Evolutionary conservation across 2,329 filamentous ascomycete genomes (phyloP), one percentile per base, ranked within the genome.

Genomic region (Chaetomiaceae sp.): DNA sequence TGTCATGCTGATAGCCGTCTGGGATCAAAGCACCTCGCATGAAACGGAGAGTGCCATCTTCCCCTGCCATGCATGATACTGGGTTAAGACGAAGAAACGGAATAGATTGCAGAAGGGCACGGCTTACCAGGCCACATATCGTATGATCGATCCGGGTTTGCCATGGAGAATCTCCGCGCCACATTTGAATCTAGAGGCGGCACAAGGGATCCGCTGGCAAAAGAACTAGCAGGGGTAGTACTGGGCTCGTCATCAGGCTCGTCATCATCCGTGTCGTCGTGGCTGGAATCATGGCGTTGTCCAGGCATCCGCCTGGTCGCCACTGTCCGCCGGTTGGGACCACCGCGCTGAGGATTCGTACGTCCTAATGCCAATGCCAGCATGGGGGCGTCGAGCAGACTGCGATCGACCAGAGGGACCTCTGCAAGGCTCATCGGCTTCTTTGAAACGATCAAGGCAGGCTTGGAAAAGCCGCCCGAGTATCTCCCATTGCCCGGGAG

Each of bases 1-100:
- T 37, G 34, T 58, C 51, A 1, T 42, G 38, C 20, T 44, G 41
- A 39, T 59, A 60, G 2, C 44, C 40, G 2, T 53, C 51, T 6
- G 58, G 58, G 16, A 60, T n/a, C n/a, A 60, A 16, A 7, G 43
- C 51, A 3, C 55, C n/a, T n/a, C n/a, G n/a, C n/a, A n/a, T n/a
- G n/a, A n/a, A n/a, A n/a, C n/a, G n/a, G n/a, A n/a, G n/a, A n/a
- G n/a, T n/a, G n/a, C n/a, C n/a, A n/a, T n/a, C n/a, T n/a, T n/a
- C n/a, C n/a, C n/a, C n/a, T n/a, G n/a, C n/a, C n/a, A n/a, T n/a
- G n/a, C n/a, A n/a, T n/a, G n/a, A n/a, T n/a, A n/a, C n/a, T n/a
- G n/a, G n/a, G n/a, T n/a, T n/a, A n/a, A n/a, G n/a, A n/a, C n/a
- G n/a, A n/a, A n/a, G n/a, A n/a, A n/a, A n/a, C n/a, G n/a, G n/a